phyloP scores from a whole-genome alignment of 345 rosid species.

The Heritiera littoralis region DNA sequence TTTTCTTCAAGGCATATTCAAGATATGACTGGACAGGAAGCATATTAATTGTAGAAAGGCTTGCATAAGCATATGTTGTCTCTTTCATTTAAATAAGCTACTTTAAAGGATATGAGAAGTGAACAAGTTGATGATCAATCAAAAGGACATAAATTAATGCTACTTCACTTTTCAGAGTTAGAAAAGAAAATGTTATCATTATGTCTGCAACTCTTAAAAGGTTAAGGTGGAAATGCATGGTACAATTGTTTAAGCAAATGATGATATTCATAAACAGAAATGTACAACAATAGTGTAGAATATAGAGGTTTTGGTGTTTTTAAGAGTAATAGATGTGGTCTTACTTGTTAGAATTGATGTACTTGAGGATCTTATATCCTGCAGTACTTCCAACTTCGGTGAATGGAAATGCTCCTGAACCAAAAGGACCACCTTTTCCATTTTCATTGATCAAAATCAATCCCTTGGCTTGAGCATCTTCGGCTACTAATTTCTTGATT shows the following conservation, averaged over 20 bases:
- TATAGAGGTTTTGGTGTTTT: background rate
- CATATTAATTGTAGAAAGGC: background rate
- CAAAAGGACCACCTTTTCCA: conserved; percentile 47
- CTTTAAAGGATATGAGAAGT: too few relatives aligned
- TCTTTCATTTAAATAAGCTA: too few relatives aligned
- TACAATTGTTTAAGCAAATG: background rate
- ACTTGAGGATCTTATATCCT: conserved; percentile 53
- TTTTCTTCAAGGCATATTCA: background rate
- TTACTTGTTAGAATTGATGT: conserved; percentile 64
- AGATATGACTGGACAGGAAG: background rate
- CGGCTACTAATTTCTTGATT: conserved; percentile 55
- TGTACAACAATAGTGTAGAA: background rate
- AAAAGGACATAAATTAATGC: too few relatives aligned
- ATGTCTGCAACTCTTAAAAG: too few relatives aligned
- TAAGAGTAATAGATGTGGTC: background rate
- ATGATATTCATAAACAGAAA: background rate
- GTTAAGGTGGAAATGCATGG: too few relatives aligned
- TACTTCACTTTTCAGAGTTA: too few relatives aligned
- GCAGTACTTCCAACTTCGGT: conserved; percentile 46
- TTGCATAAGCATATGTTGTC: background rate
- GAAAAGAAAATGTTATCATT: too few relatives aligned
- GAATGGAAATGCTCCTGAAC: conserved; percentile 63
- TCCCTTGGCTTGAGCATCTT: conserved; percentile 67
- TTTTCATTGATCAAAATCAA: conserved; percentile 52
- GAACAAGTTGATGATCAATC: too few relatives aligned